Conservation (phyloP, 2,329 filamentous ascomycete genomes). For the Lecanosticta acicola region DNA sequence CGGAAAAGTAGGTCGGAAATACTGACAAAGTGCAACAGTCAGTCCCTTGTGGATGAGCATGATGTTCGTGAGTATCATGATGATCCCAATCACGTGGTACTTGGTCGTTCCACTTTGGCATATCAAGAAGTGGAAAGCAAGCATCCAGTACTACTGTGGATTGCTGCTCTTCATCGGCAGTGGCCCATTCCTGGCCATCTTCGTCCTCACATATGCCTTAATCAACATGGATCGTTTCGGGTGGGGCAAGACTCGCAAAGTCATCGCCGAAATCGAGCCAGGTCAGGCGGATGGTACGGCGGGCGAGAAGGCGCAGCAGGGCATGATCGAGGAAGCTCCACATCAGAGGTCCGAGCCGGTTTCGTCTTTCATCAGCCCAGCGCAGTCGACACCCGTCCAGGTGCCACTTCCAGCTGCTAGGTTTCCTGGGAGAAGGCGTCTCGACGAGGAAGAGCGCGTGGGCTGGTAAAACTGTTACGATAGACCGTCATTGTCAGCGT, state of each 20-base stretch:
- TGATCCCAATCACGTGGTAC: conserved; percentile 1
- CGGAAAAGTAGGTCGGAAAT: neutral
- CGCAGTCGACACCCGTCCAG: neutral
- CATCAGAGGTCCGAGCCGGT: neutral
- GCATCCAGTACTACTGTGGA: neutral
- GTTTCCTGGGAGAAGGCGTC: neutral
- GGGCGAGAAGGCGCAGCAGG: conserved; percentile 1
- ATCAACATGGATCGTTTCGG: conserved; percentile 4
- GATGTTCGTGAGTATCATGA: conserved; percentile 1
- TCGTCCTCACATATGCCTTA: conserved; percentile 1
- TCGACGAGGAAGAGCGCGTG: neutral
- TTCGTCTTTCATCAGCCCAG: neutral
- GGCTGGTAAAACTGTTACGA: too few species aligned
- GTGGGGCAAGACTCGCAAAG: conserved; percentile 5
- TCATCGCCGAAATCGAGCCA: neutral
- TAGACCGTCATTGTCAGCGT: too few species aligned
- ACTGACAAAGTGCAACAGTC: neutral
- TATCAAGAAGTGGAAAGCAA: neutral
- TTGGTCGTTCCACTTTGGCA: conserved; percentile 2
- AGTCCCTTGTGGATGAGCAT: neutral
- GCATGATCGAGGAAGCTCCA: neutral
- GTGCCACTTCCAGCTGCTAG: neutral
- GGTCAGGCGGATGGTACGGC: neutral
- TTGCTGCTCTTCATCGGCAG: neutral
- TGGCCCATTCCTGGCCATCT: conserved; percentile 1